phyloP scores from a whole-genome alignment of 768 basidiomycete species.

The Strobilomyces confusus region DNA sequence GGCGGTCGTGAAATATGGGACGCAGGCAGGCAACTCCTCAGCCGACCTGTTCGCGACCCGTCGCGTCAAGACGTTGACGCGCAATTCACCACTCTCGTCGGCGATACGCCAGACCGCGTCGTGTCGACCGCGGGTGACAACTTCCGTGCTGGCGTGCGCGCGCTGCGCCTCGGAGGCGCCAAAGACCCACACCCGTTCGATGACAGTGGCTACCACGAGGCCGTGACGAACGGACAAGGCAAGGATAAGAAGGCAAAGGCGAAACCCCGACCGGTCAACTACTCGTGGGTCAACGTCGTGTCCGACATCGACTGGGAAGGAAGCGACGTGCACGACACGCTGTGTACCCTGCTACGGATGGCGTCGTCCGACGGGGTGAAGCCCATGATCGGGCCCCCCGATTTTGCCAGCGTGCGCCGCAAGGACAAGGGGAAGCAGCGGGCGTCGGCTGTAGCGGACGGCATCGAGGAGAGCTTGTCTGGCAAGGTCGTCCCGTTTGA shows the following conservation, averaged over 20 bases:
- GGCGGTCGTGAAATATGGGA: slow-evolving; percentile 82
- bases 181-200: slow-evolving; percentile 29
- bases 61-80: slow-evolving; percentile 29
- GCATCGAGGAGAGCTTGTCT: slow-evolving; percentile 14
- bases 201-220: slow-evolving; percentile 24
- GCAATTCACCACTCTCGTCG: slow-evolving; percentile 80
- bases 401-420: slow-evolving; percentile 18
- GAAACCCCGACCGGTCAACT: slow-evolving; percentile 51
- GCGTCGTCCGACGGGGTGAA: slow-evolving; percentile 32
- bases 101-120: slow-evolving; percentile 59
- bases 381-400: slow-evolving; percentile 22
- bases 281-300: slow-evolving; percentile 77
- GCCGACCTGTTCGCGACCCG: slow-evolving; percentile 28
- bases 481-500: slow-evolving; percentile 35
- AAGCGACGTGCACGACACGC: slow-evolving; percentile 58
- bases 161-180: slow-evolving; percentile 37
- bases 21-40: slow-evolving; percentile 60
- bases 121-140: slow-evolving; percentile 71
- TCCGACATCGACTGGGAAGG: slow-evolving; percentile 86
- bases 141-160: slow-evolving; percentile 68
- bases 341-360: slow-evolving; percentile 38
- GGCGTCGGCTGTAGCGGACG: slow-evolving; percentile 9
- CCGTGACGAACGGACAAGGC: slow-evolving; percentile 16
- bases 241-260: slow-evolving; percentile 30
- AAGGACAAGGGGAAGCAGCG: slow-evolving; percentile 30